These are phyloP conservation scores for Sphagnum magellanicum DNA, from an alignment of 228 moss, liverwort and hornwort genomes.

Conservation along the genomic window DNA sequence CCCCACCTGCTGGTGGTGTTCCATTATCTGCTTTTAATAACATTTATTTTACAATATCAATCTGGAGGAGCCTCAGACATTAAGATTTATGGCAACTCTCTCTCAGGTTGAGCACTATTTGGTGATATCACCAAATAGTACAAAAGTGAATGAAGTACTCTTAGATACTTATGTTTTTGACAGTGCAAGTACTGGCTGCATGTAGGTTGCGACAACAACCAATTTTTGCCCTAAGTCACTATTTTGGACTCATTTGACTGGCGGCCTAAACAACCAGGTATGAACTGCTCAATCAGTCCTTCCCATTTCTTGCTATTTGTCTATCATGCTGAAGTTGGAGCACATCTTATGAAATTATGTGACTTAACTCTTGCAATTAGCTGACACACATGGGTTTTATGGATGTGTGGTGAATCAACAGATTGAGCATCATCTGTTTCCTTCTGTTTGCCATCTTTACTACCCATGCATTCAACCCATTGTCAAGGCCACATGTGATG, in stretches of 20 bases:
- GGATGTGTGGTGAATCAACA: slow-evolving; percentile 17
- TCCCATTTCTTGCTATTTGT: not conserved
- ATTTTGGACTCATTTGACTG: slow-evolving; percentile 92
- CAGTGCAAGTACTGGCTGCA: not conserved
- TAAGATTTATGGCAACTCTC: not conserved
- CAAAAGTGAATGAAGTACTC: too few species aligned
- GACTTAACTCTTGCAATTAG: too few species aligned
- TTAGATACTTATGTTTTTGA: too few species aligned
- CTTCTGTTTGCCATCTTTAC: slow-evolving; percentile 82
- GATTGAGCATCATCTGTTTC: slow-evolving; percentile 99
- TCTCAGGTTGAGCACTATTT: not conserved
- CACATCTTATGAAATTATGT: too few species aligned
- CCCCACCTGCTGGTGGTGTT: not conserved
- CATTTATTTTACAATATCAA: not conserved
- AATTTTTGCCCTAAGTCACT: slow-evolving; percentile 74
- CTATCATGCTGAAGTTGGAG: not conserved
- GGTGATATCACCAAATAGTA: too few species aligned
- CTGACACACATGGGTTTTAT: too few species aligned
- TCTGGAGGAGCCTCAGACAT: too few species aligned
- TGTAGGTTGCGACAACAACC: slow-evolving; percentile 90
- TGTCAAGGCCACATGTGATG: slow-evolving; percentile 84
- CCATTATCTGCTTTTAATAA: not conserved
- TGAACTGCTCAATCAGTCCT: too few species aligned
- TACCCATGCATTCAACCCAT: slow-evolving; percentile 95
- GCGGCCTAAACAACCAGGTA: slow-evolving; percentile 97